Evolutionary conservation across 2,329 filamentous ascomycete species (phyloP).

Genomic region (Dactylellina drechsleri): DNA sequence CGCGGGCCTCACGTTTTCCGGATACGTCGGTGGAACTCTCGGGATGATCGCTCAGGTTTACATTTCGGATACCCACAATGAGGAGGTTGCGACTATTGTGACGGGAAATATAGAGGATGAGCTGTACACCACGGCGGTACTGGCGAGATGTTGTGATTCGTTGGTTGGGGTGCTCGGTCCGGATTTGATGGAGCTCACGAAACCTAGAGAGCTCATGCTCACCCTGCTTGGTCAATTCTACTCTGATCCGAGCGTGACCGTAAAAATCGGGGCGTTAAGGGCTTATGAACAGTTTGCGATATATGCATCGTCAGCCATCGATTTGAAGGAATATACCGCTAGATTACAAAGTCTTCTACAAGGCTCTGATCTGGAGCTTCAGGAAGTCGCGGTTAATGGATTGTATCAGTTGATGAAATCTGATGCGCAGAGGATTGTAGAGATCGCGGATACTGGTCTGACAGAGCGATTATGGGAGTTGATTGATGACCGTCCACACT

Average conservation of each 20-base stretch:
- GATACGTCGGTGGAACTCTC: slow-evolving; percentile 87
- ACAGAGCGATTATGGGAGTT: slow-evolving; percentile 93
- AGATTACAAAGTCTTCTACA: slow-evolving; percentile 80
- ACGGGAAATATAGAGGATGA: slow-evolving; percentile 92
- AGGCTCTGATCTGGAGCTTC: slow-evolving; percentile 74
- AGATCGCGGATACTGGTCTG: slow-evolving; percentile 77
- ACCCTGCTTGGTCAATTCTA: slow-evolving; percentile 86
- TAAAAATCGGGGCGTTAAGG: slow-evolving; percentile 79
- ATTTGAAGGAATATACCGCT: slow-evolving; percentile 84
- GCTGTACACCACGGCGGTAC: slow-evolving; percentile 80
- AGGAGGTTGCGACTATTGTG: slow-evolving; percentile 79
- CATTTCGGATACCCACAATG: slow-evolving; percentile 87
- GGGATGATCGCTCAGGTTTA: slow-evolving; percentile 96
- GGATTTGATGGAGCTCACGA: slow-evolving; percentile 89
- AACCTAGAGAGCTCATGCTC: slow-evolving; percentile 90
- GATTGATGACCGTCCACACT: slow-evolving; percentile 78
- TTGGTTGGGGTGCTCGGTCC: slow-evolving; percentile 95
- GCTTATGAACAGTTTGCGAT: slow-evolving; percentile 92
- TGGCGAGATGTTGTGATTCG: slow-evolving; percentile 91
- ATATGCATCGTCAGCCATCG: slow-evolving; percentile 87
- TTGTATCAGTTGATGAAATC: slow-evolving; percentile 95
- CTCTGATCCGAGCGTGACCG: slow-evolving; percentile 74
- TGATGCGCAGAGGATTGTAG: slow-evolving; percentile 82
- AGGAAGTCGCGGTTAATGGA: slow-evolving; percentile 84
- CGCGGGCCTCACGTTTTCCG: slow-evolving; percentile 88